phyloP scores from a whole-genome alignment of 257 asterid genomes.

The Nicotiana knightiana region DNA sequence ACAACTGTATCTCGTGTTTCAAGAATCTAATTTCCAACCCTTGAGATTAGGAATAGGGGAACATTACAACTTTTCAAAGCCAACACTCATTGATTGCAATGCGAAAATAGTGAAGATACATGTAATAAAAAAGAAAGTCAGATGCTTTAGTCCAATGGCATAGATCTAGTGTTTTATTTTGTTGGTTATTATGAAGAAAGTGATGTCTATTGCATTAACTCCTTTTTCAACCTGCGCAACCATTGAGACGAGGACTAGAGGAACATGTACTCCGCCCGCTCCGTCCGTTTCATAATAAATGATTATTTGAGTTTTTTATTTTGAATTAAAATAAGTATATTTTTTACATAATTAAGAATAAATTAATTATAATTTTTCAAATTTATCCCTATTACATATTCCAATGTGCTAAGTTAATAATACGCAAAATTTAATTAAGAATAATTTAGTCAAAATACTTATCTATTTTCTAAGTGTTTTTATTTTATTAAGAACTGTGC shows the following conservation, averaged over 20 bases:
- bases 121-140: neutral
- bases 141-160: neutral
- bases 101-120: neutral
- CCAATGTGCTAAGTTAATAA: too few relatives aligned
- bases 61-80: neutral
- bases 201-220: neutral
- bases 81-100: neutral
- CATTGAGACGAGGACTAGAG: neutral
- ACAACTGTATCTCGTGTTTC: neutral
- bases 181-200: neutral
- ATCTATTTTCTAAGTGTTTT: too few relatives aligned
- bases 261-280: too few relatives aligned
- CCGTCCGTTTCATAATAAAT: too few relatives aligned
- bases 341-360: too few relatives aligned
- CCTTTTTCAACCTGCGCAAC: neutral
- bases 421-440: too few relatives aligned
- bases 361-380: too few relatives aligned
- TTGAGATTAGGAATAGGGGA: neutral
- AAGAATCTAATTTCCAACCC: neutral
- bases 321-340: too few relatives aligned
- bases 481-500: too few relatives aligned
- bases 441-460: too few relatives aligned
- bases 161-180: neutral
- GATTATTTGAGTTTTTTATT: too few relatives aligned
- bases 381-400: too few relatives aligned